phyloP scores from a whole-genome alignment of 148 eudicot species.

The Pharnaceum exiguum region DNA sequence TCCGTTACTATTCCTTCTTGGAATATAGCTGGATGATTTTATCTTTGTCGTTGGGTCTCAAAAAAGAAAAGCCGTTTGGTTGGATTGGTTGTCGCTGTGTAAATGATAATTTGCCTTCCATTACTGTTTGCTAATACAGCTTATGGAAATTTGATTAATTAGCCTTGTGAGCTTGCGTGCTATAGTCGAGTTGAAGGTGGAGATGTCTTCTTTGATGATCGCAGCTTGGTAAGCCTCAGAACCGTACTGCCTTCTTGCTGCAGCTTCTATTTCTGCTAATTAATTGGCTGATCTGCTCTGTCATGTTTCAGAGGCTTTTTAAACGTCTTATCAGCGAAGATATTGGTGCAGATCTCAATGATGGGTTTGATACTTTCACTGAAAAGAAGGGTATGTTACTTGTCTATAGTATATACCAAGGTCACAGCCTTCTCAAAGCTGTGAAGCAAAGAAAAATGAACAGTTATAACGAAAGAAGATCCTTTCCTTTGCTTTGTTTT shows the following conservation, averaged over 20 bases:
- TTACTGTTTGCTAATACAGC: slow-evolving; percentile 37
- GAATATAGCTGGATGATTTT: neutral
- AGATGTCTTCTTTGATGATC: slow-evolving; percentile 86
- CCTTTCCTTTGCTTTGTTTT: neutral
- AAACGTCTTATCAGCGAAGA: slow-evolving; percentile 94
- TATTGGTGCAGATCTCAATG: slow-evolving; percentile 86
- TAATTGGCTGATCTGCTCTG: slow-evolving; percentile 7
- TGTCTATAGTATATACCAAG: neutral
- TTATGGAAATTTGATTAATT: slow-evolving; percentile 36
- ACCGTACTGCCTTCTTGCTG: slow-evolving; percentile 3
- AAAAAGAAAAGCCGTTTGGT: neutral
- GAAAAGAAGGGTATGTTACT: slow-evolving; percentile 63
- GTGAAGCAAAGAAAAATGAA: no score
- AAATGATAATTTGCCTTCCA: slow-evolving; percentile 23
- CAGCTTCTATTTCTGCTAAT: neutral
- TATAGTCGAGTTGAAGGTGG: slow-evolving; percentile 94
- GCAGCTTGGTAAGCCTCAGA: slow-evolving; percentile 67
- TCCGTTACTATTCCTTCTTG: neutral
- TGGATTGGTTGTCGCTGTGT: slow-evolving; percentile 13
- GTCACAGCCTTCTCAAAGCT: neutral
- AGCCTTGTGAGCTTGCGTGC: slow-evolving; percentile 96
- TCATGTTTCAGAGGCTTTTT: slow-evolving; percentile 72
- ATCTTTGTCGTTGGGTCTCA: neutral
- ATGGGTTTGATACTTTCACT: slow-evolving; percentile 86
- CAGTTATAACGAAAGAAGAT: neutral